Base-by-base conservation (phyloP, 805 yeast genomes). In the Tetrapisispora iriomotensis region DNA sequence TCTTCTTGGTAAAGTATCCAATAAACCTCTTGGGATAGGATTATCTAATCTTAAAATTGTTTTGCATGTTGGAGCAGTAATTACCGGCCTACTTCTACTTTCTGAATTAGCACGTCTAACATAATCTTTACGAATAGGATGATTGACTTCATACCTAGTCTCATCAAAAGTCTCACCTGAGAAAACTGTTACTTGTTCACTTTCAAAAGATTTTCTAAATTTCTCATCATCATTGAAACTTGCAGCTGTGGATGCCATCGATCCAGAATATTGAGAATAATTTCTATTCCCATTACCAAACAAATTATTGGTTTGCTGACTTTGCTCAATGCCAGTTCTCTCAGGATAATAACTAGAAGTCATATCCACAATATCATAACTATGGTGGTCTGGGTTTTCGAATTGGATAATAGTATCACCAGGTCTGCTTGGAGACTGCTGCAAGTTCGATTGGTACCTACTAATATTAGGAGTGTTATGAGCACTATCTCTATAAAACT, bases 1-100 rank as follows among this genome's bases (percentile, higher is more conserved):
- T 35, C 92, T 76, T 50, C 86, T 71, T 4, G 96, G 94, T 40
- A 94, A 65, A 47, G 87, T 88, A 45, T 82, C 79, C 49, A 79
- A 76, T 42, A 92, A 69, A 45, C 88, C 92, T 19, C 87, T 79
- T 12, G 99, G 97, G 36, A 92, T 81, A 3, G 97, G 95, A 52
- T 94, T 90, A 57, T 92, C 96, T 40, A 92, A 69, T 10, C 88
- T 86, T 57, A 92, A 73, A 51, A 60, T 56, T 14, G 62, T 54
- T 38, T 50, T 90, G 77, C 51, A 96, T 2, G 36, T 26, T 12
- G 50, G 45, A 21, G 46, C 47, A 20, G 46, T 39, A 12, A 50
- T 37, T 3, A 42, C 30, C 64, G 58, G 85, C 50, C 82, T 81
- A 53, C 87, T 81, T 53, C 79, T 74, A 32, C 79, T 71, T 47